Evolutionary conservation across 2,329 filamentous ascomycete species (phyloP), one percentile per base, ranked within the genome.

Genomic region (Cylindrodendrum hubeiense): DNA sequence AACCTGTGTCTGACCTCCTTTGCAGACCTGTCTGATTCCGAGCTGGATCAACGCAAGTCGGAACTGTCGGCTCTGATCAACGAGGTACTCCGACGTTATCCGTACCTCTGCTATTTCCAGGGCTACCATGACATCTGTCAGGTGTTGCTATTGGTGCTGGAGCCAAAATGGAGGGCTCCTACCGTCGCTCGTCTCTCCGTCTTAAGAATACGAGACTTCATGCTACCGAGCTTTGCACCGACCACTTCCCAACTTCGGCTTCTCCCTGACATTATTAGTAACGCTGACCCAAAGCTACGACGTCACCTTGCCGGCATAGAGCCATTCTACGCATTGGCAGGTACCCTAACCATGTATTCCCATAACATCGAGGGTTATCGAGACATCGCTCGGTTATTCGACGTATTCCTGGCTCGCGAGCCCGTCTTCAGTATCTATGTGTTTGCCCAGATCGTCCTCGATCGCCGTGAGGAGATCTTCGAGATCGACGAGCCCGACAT

Each of bases 71-170:
- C 89, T 67, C 85, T 99, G 54, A 98, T 99, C 74, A 88, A 89
- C 55, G 87, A 92, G 69, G 89, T 97, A 15, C 87, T 99, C 49
- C 91, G 97, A 57, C 88, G 88, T 34, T 87, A 97, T 74, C 94
- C 95, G 17, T 90, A 91, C 77, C 88, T 99, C 37, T 94, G 90
- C 83, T 99, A 99, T 82, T 99, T 99, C 79, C 96, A 99, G 82
- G 96, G 96, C 77, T 99, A 97, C 79, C 96, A 99, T 80, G 96
- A 99, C 82, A 98, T 99, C 75, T 96, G 93, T 73, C 97, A 99
- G 81, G 96, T 99, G 24, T 87, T 99, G 65, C 87, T 98, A 43
- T 87, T 99, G 15, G 95, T 98, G 12, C 85, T 99, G 4, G 91
- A 91, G 0, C 82, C 88, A 10, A 75, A 84, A 22, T 78, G 84